Base-by-base conservation (phyloP, 306 rosid species). In the Crotalaria pallida region DNA sequence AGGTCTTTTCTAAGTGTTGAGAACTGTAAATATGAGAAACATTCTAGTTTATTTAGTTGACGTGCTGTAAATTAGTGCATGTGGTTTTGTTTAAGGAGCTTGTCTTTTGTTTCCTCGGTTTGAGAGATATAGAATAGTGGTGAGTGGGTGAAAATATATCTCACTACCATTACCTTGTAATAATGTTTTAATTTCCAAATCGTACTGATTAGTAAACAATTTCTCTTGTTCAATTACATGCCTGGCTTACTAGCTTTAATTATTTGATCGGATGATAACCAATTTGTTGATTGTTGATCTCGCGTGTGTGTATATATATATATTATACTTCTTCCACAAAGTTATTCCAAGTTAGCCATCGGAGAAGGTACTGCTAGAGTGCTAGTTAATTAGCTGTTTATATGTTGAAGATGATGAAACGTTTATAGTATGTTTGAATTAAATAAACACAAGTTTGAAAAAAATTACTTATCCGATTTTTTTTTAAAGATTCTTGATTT, bases 21-120 rank as follows among this genome's bases (percentile, higher is more conserved):
- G 29, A 72, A 48, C 6, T 60, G 69, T 33, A 7, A 45, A 71
- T 71, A 71, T 11, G 36, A 48, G 24, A 67, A 18, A 44, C 45
- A 1, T 38, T 10, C 57, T 43, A 21, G 44, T 33, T 61, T 38
- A 17, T 6, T 38, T 43, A 22, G 12, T 38, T 38, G 3, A 38
- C 0, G 44, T 10, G 29, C 5, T 65, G 71, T 79, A 79, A 59
- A 73, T 73, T 60, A 40, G 23, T 51, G 79, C 69, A 38, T 56
- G 77, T 34, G 22, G 2, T 33, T 21, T 73, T 73, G 52, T 16
- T 26, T 8, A 41, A 4, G 31, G 15, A 23, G 33, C 6, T 38
- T 26, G 4, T 50, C 2, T 53, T 62, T 11, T 19, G 67, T 33
- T 53, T 44, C 26, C 8, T 0, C 3, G 8, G 1, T 48, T 50